These are phyloP conservation scores for Kodamaea derodonti DNA, from an alignment of 1,139 yeast species.

Conservation along the genomic window DNA sequence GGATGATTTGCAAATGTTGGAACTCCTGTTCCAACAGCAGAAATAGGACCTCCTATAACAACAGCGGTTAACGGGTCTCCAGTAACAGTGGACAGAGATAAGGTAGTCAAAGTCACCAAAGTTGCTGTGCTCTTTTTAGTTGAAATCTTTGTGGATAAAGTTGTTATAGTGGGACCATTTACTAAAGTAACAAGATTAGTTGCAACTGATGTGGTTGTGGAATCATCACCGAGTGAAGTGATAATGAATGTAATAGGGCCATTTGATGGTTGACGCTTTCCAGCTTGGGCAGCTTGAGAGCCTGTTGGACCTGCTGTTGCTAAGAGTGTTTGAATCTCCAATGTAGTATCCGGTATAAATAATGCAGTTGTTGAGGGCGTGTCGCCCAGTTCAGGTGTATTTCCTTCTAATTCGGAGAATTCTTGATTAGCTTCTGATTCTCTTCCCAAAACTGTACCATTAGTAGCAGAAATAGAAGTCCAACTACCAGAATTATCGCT, in stretches of 20 bases:
- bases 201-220: not conserved
- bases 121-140: not conserved
- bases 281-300: conserved; percentile 6
- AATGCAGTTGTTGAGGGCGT: conserved; percentile 5
- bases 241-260: conserved; percentile 5
- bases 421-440: conserved; percentile 45
- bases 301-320: conserved; percentile 12
- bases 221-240: not conserved
- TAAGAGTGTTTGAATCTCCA: conserved; percentile 9
- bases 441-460: conserved; percentile 67
- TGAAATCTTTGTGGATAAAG: conserved; percentile 1
- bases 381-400: not conserved
- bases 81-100: not conserved
- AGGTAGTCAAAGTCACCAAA: too few relatives aligned
- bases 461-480: conserved; percentile 61
- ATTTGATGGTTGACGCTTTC: conserved; percentile 4
- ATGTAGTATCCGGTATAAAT: conserved; percentile 4
- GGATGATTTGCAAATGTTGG: conserved; percentile 13
- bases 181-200: conserved; percentile 2
- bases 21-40: conserved; percentile 2
- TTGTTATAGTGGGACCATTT: conserved; percentile 1
- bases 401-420: conserved; percentile 32
- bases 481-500: conserved; percentile 62
- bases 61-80: conserved; percentile 2
- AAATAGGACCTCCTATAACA: not conserved